Evolutionary conservation across 1,284 basidiomycete species (phyloP).

Genomic region (Tetrapyrgos nigripes): DNA sequence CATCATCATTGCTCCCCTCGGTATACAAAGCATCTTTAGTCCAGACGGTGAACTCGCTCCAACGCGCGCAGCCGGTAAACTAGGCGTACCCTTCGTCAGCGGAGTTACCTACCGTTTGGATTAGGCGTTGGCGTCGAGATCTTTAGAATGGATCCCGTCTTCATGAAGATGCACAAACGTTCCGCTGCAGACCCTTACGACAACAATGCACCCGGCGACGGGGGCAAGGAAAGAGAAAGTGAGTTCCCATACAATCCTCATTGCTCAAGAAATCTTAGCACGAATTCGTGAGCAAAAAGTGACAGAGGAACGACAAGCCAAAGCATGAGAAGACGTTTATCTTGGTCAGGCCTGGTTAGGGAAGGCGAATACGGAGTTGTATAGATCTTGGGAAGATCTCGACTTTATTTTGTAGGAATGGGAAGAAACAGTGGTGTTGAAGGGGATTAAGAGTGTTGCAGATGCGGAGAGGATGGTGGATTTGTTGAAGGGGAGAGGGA

Average conservation of each 20-base stretch:
- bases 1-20: constrained; percentile 76
- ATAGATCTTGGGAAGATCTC: constrained; percentile 69
- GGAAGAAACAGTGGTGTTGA: constrained; percentile 73
- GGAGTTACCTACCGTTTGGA: constrained; percentile 65
- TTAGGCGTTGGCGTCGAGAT: constrained; percentile 67
- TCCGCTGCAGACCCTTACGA: constrained; percentile 46
- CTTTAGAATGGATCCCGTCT: constrained; percentile 72
- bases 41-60: constrained; percentile 72
- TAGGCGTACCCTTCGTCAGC: constrained; percentile 70
- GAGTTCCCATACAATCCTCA: constrained; percentile 68
- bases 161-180: constrained; percentile 60
- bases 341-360: constrained; percentile 62
- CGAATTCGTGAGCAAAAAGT: constrained; percentile 33
- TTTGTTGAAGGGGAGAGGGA: constrained; percentile 29
- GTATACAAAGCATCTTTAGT: constrained; percentile 75
- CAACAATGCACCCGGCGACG: too few relatives aligned
- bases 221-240: too few relatives aligned
- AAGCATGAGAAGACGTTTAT: constrained; percentile 41
- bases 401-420: constrained; percentile 68
- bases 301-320: constrained; percentile 51
- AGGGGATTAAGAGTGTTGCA: constrained; percentile 68
- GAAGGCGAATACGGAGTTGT: constrained; percentile 63
- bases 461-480: constrained; percentile 76
- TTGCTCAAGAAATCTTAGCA: constrained; percentile 38
- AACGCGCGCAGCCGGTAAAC: constrained; percentile 66